Base-by-base conservation (phyloP, 805 yeast genomes). In the Zygoascus tannicola region DNA sequence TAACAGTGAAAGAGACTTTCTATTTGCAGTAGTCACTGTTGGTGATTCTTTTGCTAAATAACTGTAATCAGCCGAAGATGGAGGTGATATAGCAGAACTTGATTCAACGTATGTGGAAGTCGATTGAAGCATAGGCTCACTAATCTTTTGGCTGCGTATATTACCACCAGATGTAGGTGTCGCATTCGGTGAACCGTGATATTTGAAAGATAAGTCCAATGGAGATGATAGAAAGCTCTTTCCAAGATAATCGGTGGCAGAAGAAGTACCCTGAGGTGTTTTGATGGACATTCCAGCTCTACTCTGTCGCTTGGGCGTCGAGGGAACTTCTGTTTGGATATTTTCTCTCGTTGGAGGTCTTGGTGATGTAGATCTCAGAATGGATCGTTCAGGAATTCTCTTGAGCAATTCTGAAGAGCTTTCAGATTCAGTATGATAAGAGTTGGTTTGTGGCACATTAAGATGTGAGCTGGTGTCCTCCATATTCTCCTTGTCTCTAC, bases 341-440 rank as follows among this genome's bases (percentile, higher is more conserved):
- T 12, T 26, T 5, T 14, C 23, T 26, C 21, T 19, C 12, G 34
- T 4, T 12, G 38, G 41, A 4, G 53, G 52, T 21, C 33, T 38
- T 22, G 53, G 53, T 10, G 53, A 50, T 4, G 39, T 28, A 2
- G 55, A 41, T 23, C 55, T 33, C 37, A 51, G 44, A 8, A 38
- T 22, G 4, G 53, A 49, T 20, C 55, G 44, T 19, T 48, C 45
- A 12, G 55, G 55, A 5, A 50, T 41, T 5, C 12, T 26, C 30
- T 12, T 26, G 12, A 26, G 30, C 23, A 12, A 16, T 22, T 23
- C 8, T 28, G 10, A 5, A 20, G 26, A 8, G 20, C 8, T 14
- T 14, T 26, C 30, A 26, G 30, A 26, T 12, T 26, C 30, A 7
- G 12, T 12, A 12, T 26, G 30, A 12, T 26, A 26, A 8, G 7